Base-by-base conservation (phyloP, 1,139 yeast genomes). In the Suhomyces kunorum region DNA sequence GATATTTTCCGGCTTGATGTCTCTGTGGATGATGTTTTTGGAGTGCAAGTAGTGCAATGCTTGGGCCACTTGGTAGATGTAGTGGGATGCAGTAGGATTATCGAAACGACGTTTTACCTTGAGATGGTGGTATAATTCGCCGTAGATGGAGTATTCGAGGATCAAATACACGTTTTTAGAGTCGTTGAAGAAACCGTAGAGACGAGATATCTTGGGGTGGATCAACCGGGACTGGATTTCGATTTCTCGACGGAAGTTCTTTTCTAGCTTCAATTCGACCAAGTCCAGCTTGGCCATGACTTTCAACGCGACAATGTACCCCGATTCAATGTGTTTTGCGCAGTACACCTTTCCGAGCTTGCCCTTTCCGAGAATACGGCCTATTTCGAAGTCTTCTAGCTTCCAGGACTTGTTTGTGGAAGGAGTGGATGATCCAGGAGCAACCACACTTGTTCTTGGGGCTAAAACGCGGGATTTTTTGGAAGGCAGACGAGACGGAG, bases 261-360 rank as follows among this genome's bases (percentile, higher is more conserved):
- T 82, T 56, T 89, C 95, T n/a, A 88, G 82, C 46, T 84, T 85
- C 55, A 82, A 79, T 32, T 81, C 81, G 37, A 80, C 73, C 42
- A 92, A 71, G 49, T 89, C 97, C 36, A 72, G 70, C 63, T 89
- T 90, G 46, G 83, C 81, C 96, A 92, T 87, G 6, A 85, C 95
- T 58, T 92, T 92, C 51, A 92, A 66, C 0, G 98, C 98, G 59
- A 95, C 87, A 2, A 92, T 72, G 53, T 80, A 87, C 1, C 95
- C 95, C 0, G 88, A 76, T 22, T 64, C 54, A 51, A 78, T 81
- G 57, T 90, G 97, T 44, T 77, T 74, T 11, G 86, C 98, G 55
- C 96, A 87, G 61, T 89, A 90, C 0, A 92, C 98, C 51, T 80
- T 81, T 3, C 98, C 98, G 53, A 90, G 80, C 60, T 89, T 89